Conservation (phyloP, 176 grass and related monocot genomes). For the Musa troglodytarum region DNA sequence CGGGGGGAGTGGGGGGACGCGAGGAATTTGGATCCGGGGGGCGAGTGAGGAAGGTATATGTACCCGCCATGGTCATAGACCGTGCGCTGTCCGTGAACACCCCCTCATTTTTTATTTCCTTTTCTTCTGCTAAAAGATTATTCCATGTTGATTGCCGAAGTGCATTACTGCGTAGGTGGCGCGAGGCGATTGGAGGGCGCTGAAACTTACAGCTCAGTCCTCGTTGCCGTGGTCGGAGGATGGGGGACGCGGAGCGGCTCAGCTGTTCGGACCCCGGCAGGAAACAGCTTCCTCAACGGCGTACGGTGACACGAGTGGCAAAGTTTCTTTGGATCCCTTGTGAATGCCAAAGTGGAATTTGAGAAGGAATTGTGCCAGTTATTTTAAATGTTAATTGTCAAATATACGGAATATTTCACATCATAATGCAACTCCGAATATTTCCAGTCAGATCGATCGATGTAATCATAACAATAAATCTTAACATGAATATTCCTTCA, state of each 20-base stretch:
- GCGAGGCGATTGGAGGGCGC: not conserved
- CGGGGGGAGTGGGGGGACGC: not conserved
- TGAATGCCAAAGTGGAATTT: too few species aligned
- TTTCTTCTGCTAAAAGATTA: too few species aligned
- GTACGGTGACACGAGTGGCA: not conserved
- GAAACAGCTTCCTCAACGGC: not conserved
- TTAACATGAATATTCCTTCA: too few species aligned
- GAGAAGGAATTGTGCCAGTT: too few species aligned
- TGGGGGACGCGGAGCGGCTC: not conserved
- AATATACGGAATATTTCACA: too few species aligned
- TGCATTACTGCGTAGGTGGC: not conserved
- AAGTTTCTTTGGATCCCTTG: too few species aligned
- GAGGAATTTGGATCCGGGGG: not conserved
- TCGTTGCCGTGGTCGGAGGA: not conserved
- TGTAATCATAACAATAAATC: too few species aligned
- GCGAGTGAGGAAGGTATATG: not conserved
- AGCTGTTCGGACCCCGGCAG: not conserved
- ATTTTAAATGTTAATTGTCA: too few species aligned
- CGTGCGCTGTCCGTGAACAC: conserved; percentile 4
- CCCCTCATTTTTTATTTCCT: not conserved
- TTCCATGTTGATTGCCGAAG: too few species aligned
- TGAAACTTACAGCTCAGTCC: not conserved
- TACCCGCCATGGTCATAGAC: conserved; percentile 2
- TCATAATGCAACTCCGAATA: too few species aligned
- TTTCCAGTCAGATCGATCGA: too few species aligned